Evolutionary conservation across 176 grass and related monocot species (phyloP).

Genomic region (Lolium rigidum): DNA sequence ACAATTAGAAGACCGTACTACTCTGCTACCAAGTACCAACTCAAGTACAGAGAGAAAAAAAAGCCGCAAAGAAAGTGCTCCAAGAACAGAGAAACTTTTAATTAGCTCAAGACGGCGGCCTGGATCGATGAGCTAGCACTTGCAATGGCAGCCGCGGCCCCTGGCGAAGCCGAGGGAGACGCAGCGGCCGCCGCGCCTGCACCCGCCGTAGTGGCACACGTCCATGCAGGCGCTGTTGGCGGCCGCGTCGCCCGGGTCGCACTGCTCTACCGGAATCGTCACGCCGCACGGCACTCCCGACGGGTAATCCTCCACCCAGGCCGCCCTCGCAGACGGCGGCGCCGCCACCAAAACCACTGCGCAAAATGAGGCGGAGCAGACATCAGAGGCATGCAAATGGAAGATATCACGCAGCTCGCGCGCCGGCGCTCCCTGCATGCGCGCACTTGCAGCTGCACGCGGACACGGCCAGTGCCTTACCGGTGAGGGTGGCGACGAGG

Average conservation of each 20-base stretch:
- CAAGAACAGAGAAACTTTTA: background rate
- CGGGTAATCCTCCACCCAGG: conserved; percentile 77
- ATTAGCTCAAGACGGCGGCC: background rate
- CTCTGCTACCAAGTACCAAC: conserved; percentile 1
- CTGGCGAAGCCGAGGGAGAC: conserved; percentile 35
- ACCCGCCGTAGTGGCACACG: conserved; percentile 80
- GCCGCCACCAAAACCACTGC: conserved; percentile 30
- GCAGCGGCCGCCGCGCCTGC: conserved; percentile 61
- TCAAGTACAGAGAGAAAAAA: background rate
- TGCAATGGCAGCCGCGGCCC: conserved; percentile 56
- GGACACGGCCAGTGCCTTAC: conserved; percentile 2
- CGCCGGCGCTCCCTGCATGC: conserved; percentile 1
- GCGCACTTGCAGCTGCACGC: background rate
- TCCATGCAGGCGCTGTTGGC: conserved; percentile 73
- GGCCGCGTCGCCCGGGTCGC: conserved; percentile 55
- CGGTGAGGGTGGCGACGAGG: conserved; percentile 25
- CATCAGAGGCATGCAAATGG: conserved; percentile 17
- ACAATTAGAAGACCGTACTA: background rate
- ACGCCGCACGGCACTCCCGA: conserved; percentile 57
- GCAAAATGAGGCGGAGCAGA: background rate
- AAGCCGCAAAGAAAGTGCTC: background rate
- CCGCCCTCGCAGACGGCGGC: conserved; percentile 39
- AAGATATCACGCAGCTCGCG: background rate
- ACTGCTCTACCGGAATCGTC: conserved; percentile 61
- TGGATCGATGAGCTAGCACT: conserved; percentile 7